phyloP scores from a whole-genome alignment of 257 asterid genomes.

The Cordia subcordata region DNA sequence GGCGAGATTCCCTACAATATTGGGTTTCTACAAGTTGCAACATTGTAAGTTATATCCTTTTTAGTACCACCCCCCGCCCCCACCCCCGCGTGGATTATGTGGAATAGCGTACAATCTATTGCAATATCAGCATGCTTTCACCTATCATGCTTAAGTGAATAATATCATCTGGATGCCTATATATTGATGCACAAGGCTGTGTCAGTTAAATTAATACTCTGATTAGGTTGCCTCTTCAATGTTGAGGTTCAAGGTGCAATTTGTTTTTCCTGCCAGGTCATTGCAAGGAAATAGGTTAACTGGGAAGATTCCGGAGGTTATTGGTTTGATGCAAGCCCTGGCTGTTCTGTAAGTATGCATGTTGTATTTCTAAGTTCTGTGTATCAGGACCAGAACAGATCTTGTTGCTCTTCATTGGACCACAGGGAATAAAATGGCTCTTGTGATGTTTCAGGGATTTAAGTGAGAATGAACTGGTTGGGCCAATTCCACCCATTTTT shows the following conservation, averaged over 20 bases:
- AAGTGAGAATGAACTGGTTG: conserved; percentile 86
- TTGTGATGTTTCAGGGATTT: conserved; percentile 58
- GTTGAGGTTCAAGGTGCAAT: not conserved
- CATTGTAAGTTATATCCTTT: conserved; percentile 51
- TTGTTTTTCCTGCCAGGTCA: conserved; percentile 44
- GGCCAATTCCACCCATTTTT: conserved; percentile 76
- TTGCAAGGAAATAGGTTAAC: conserved; percentile 89
- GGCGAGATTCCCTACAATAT: conserved; percentile 97
- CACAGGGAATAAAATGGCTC: not conserved
- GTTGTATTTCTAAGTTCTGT: conserved; percentile 4
- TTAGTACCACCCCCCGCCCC: too few relatives aligned
- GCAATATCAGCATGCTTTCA: not conserved
- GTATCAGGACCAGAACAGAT: not conserved
- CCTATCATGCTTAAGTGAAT: too few relatives aligned
- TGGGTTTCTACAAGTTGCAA: conserved; percentile 97
- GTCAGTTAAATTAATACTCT: not conserved
- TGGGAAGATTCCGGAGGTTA: conserved; percentile 91
- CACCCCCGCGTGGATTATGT: not conserved
- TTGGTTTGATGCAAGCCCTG: conserved; percentile 98
- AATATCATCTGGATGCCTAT: not conserved
- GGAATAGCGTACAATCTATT: not conserved
- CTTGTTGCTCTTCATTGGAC: not conserved
- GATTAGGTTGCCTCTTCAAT: not conserved
- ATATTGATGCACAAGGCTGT: not conserved
- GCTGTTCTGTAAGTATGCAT: conserved; percentile 79